Conservation (phyloP, 2,329 filamentous ascomycete species). For the Aquanectria penicillioides region DNA sequence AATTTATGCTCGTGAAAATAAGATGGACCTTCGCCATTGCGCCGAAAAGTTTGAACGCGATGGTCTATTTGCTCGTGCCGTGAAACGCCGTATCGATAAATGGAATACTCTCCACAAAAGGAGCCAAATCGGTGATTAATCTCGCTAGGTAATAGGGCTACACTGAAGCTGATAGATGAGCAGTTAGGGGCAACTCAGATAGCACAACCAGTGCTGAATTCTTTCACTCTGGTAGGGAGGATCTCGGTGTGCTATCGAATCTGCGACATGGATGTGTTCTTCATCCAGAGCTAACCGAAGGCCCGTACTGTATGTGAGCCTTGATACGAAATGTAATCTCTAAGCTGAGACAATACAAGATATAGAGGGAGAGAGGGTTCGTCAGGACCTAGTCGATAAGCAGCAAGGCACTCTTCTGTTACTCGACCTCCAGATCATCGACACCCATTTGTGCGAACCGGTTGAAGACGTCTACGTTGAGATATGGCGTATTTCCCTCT, state of each 20-base stretch:
- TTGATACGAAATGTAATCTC: background rate
- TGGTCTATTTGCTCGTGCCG: slow-evolving; percentile 10
- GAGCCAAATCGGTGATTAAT: background rate
- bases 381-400: background rate
- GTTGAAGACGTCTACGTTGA: slow-evolving; percentile 17
- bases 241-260: background rate
- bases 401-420: slow-evolving; percentile 4
- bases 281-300: slow-evolving; percentile 17
- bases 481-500: slow-evolving; percentile 11
- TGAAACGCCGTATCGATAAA: background rate
- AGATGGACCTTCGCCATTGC: slow-evolving; percentile 16
- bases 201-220: too few relatives aligned
- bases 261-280: slow-evolving; percentile 12
- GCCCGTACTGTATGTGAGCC: slow-evolving; percentile 6
- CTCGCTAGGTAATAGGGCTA: too few relatives aligned
- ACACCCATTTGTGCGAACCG: slow-evolving; percentile 9
- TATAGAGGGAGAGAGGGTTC: slow-evolving; percentile 10
- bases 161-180: too few relatives aligned
- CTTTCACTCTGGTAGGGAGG: background rate
- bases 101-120: background rate
- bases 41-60: slow-evolving; percentile 15
- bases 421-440: slow-evolving; percentile 17
- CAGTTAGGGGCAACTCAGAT: too few relatives aligned
- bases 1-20: slow-evolving; percentile 8
- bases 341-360: background rate